These are phyloP conservation scores for Sarcomyxa edulis DNA, from an alignment of 768 basidiomycete genomes.

Conservation along the genomic window DNA sequence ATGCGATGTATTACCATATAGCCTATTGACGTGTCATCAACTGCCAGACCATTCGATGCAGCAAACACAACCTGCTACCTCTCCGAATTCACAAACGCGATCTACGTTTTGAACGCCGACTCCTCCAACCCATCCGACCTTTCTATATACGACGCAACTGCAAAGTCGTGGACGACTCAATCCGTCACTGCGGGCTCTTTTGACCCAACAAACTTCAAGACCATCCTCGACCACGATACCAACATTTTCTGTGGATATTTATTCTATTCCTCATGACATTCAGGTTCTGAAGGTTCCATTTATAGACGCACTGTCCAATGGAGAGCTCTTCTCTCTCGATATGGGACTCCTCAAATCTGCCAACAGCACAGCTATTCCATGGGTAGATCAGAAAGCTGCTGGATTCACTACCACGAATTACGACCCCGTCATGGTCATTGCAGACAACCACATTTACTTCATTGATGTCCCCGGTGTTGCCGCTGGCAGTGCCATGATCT, in stretches of 20 bases:
- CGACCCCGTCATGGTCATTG: constrained; percentile 72
- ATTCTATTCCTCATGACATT: constrained; percentile 1
- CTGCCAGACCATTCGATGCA: constrained; percentile 57
- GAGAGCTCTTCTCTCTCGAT: constrained; percentile 64
- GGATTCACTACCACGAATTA: constrained; percentile 53
- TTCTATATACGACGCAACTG: constrained; percentile 76
- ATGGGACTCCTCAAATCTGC: constrained; percentile 63
- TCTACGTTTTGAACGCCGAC: constrained; percentile 83
- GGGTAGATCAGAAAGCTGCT: constrained; percentile 56
- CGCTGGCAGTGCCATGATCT: constrained; percentile 73
- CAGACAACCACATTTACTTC: constrained; percentile 86
- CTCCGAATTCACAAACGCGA: constrained; percentile 76
- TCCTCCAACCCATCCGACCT: constrained; percentile 59
- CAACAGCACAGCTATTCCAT: constrained; percentile 49
- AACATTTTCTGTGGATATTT: constrained; percentile 68
- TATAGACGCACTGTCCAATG: constrained; percentile 63
- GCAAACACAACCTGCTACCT: constrained; percentile 66
- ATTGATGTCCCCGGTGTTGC: constrained; percentile 60
- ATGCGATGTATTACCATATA: constrained; percentile 1
- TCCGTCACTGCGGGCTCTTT: constrained; percentile 45
- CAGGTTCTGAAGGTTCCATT: neutral
- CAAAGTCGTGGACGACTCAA: constrained; percentile 78
- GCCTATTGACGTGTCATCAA: constrained; percentile 5
- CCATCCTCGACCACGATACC: constrained; percentile 92
- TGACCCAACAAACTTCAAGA: constrained; percentile 57